Evolutionary conservation across 2,329 filamentous ascomycete genomes (phyloP).

Genomic region (Ophiostoma novo-ulmi): DNA sequence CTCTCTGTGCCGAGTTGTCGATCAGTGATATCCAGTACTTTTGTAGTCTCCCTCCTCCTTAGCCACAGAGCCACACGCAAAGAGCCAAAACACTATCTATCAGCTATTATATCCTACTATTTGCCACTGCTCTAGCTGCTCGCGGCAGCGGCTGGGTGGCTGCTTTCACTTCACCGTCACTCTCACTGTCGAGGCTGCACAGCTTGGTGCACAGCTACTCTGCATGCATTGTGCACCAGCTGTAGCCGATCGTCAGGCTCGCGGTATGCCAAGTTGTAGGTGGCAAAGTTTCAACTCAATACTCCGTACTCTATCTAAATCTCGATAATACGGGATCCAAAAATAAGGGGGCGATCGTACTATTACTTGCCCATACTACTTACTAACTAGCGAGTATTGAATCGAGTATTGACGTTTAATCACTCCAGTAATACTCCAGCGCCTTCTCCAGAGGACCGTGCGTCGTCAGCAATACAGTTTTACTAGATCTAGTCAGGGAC

Average conservation of each 20-base stretch:
- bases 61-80: neutral
- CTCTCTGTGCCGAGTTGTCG: neutral
- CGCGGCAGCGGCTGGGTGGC: no score
- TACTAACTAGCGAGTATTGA: neutral
- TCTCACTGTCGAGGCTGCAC: no score
- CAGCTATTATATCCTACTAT: no score
- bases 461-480: constrained; percentile 19
- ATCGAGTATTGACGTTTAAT: neutral
- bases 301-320: neutral
- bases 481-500: constrained; percentile 17
- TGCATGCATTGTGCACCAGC: neutral
- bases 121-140: neutral
- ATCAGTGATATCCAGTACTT: neutral
- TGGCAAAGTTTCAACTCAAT: neutral
- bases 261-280: constrained; percentile 4
- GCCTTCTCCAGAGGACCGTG: constrained; percentile 17
- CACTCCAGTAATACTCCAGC: neutral
- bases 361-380: neutral
- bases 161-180: neutral
- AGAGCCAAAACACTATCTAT: no score
- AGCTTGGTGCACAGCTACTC: neutral
- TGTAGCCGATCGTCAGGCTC: constrained; percentile 11
- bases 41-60: neutral
- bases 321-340: constrained; percentile 5
- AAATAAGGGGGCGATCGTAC: constrained; percentile 14